Conservation (phyloP, 805 yeast genomes). For the Kregervanrija delftensis region DNA sequence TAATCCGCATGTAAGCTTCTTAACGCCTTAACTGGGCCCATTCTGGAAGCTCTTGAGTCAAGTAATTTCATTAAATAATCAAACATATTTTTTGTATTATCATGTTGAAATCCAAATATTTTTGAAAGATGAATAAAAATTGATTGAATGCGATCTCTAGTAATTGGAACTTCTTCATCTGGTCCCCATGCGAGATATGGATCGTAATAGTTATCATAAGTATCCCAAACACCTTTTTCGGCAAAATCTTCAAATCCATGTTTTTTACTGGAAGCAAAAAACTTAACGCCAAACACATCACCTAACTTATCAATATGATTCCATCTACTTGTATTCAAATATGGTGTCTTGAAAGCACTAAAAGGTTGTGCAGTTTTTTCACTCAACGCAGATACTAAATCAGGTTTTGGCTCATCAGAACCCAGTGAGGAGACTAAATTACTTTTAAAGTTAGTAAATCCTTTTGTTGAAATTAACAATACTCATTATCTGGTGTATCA, state of each 20-base stretch:
- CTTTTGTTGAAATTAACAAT: no score
- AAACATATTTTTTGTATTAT: constrained; percentile 59
- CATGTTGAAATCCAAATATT: constrained; percentile 64
- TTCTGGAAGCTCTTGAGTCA: constrained; percentile 64
- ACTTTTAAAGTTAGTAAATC: not conserved
- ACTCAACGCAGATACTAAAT: constrained; percentile 19
- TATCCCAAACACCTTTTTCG: constrained; percentile 32
- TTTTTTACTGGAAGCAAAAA: constrained; percentile 26
- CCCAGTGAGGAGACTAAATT: not conserved
- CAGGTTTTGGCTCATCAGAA: not conserved
- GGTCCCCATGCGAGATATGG: constrained; percentile 50
- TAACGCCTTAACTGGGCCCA: constrained; percentile 50
- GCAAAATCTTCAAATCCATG: constrained; percentile 23
- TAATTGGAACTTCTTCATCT: constrained; percentile 37
- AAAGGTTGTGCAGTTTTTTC: constrained; percentile 26
- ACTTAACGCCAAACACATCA: constrained; percentile 25
- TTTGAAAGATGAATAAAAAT: constrained; percentile 46
- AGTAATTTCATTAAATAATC: constrained; percentile 55
- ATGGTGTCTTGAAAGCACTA: constrained; percentile 41
- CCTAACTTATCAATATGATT: constrained; percentile 32
- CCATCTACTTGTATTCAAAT: constrained; percentile 37
- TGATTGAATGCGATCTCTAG: constrained; percentile 47
- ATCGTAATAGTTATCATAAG: constrained; percentile 37
- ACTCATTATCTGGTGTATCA: no score
- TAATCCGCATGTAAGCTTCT: constrained; percentile 64